A percentile compares a stretch with the other conserved stretches of the same genome.
These are phyloP conservation scores for Tulasnella calospora DNA, from an alignment of 768 basidiomycete species.

Conservation along the genomic window DNA sequence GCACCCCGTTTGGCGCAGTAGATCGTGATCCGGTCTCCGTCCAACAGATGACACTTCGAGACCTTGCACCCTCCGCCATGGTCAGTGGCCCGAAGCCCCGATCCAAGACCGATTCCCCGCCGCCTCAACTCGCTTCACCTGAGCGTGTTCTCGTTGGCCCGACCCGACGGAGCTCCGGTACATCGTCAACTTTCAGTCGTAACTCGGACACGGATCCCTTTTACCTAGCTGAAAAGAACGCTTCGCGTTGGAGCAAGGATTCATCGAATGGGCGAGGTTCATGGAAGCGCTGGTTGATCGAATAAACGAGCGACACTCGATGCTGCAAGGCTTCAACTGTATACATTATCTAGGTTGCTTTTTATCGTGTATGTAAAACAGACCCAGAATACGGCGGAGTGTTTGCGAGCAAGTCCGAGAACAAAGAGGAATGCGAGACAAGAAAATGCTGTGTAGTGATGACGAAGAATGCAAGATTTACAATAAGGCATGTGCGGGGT, in stretches of 20 bases:
- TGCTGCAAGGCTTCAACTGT: slow-evolving; percentile 9
- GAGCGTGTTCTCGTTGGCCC: not conserved
- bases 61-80: not conserved
- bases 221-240: not conserved
- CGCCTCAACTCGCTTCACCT: not conserved
- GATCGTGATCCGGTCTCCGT: not conserved
- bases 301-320: not conserved
- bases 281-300: slow-evolving; percentile 3
- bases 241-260: not conserved
- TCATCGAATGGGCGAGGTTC: not conserved
- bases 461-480: slow-evolving; percentile 8
- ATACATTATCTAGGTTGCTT: slow-evolving; percentile 2
- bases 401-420: not conserved
- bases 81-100: not conserved
- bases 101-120: not conserved
- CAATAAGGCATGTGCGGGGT: not conserved
- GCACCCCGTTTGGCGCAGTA: not conserved
- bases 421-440: slow-evolving; percentile 17
- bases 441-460: slow-evolving; percentile 7
- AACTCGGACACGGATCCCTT: not conserved
- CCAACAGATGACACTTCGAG: not conserved
- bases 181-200: not conserved
- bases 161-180: not conserved
- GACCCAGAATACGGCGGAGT: not conserved
- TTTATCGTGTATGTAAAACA: slow-evolving; percentile 12